phyloP scores from a whole-genome alignment of 2,329 filamentous ascomycete species.

The Huntiella bhutanensis region DNA sequence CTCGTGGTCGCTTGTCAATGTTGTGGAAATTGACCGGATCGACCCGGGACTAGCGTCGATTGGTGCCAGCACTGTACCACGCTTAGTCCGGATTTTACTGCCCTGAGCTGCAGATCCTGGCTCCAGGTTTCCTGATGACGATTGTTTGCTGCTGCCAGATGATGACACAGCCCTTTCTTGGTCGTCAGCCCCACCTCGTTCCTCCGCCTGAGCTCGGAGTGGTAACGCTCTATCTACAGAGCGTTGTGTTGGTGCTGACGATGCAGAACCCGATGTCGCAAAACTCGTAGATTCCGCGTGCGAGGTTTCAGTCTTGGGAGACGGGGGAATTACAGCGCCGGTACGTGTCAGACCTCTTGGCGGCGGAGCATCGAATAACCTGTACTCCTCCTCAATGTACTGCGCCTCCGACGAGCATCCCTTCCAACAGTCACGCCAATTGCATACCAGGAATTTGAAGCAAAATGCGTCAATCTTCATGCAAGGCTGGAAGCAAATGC shows the following conservation, averaged over 20 bases:
- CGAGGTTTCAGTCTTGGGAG: conserved; percentile 14
- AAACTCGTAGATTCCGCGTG: conserved; percentile 12
- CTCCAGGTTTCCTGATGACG: conserved; percentile 15
- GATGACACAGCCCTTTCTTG: conserved; percentile 26
- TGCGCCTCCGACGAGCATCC: conserved; percentile 80
- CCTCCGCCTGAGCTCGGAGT: neutral
- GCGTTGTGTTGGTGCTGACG: neutral
- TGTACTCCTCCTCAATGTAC: conserved; percentile 53
- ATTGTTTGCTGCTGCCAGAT: conserved; percentile 43
- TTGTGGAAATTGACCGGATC: conserved; percentile 18
- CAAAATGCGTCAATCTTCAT: conserved; percentile 92
- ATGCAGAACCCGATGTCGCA: neutral
- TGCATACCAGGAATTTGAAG: conserved; percentile 85
- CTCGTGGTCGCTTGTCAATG: conserved; percentile 27
- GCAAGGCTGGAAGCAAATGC: conserved; percentile 92
- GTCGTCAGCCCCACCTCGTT: neutral
- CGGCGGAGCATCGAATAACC: conserved; percentile 37
- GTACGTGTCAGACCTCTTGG: conserved; percentile 26
- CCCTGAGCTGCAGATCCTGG: neutral
- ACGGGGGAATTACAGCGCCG: conserved; percentile 8
- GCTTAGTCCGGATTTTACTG: conserved; percentile 14
- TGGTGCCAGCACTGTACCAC: conserved; percentile 8
- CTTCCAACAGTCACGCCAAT: conserved; percentile 95
- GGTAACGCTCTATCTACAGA: conserved; percentile 1
- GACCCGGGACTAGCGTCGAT: conserved; percentile 11